These are phyloP conservation scores for Lasiodiplodia theobromae DNA, from an alignment of 2,329 filamentous ascomycete species.

Conservation along the genomic window DNA sequence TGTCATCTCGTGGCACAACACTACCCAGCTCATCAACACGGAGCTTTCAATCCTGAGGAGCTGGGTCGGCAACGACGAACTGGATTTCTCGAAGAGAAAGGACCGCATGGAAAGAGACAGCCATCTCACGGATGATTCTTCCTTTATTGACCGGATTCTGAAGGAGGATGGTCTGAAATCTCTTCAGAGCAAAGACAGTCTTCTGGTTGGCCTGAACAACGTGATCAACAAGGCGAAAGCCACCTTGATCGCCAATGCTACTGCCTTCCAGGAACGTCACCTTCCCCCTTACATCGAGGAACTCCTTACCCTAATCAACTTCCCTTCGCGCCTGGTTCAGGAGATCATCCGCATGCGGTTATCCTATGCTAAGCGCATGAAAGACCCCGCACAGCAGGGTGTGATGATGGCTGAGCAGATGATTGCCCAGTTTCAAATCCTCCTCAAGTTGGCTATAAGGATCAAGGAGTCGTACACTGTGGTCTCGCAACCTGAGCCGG, in stretches of 20 bases:
- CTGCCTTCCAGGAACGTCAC: constrained; percentile 85
- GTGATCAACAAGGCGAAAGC: constrained; percentile 94
- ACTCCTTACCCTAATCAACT: constrained; percentile 93
- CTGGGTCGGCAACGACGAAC: constrained; percentile 95
- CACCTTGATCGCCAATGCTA: constrained; percentile 85
- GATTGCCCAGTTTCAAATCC: constrained; percentile 94
- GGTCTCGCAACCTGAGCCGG: constrained; percentile 84
- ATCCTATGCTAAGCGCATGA: constrained; percentile 92
- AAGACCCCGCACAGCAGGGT: constrained; percentile 90
- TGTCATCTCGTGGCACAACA: constrained; percentile 96
- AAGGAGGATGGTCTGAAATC: constrained; percentile 96
- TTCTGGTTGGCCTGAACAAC: constrained; percentile 81
- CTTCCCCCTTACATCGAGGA: constrained; percentile 97
- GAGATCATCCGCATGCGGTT: constrained; percentile 94
- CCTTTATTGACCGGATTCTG: constrained; percentile 91
- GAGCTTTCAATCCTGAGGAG: constrained; percentile 89
- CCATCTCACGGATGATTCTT: constrained; percentile 85
- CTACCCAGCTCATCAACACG: constrained; percentile 93
- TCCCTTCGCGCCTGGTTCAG: constrained; percentile 92
- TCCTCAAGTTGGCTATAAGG: constrained; percentile 87
- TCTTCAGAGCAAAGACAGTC: constrained; percentile 82
- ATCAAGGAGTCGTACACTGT: constrained; percentile 89
- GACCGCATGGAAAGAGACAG: constrained; percentile 71
- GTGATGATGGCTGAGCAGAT: constrained; percentile 96
- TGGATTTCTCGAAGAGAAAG: constrained; percentile 84